These are phyloP conservation scores for Ophiostoma himal-ulmi DNA, from an alignment of 2,329 filamentous ascomycete species.

Conservation along the genomic window DNA sequence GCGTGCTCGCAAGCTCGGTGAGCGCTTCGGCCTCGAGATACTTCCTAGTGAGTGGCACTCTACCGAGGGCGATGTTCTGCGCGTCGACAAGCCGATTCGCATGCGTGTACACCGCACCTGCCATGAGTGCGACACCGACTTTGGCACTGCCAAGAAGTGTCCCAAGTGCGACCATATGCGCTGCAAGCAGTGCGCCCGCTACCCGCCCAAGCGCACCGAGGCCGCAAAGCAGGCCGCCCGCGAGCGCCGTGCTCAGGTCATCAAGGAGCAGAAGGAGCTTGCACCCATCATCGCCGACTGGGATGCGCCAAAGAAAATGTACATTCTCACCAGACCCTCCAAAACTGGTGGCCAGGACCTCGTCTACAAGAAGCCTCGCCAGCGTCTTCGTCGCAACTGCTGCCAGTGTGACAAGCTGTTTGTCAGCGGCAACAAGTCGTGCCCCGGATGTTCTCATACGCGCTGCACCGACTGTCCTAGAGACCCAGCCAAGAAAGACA, in stretches of 20 bases:
- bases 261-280: constrained; percentile 53
- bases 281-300: constrained; percentile 49
- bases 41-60: constrained; percentile 49
- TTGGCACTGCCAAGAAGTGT: constrained; percentile 68
- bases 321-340: constrained; percentile 57
- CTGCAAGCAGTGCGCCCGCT: constrained; percentile 73
- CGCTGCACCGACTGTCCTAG: constrained; percentile 77
- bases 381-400: constrained; percentile 69
- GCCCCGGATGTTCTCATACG: constrained; percentile 62
- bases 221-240: constrained; percentile 49
- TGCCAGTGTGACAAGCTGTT: constrained; percentile 67
- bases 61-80: constrained; percentile 50
- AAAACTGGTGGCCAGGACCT: constrained; percentile 64
- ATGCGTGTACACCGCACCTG: constrained; percentile 75
- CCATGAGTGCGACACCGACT: constrained; percentile 71
- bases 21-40: constrained; percentile 52
- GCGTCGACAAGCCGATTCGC: constrained; percentile 68
- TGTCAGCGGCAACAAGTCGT: constrained; percentile 52
- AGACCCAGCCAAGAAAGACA: constrained; percentile 64
- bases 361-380: constrained; percentile 63
- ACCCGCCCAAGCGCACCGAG: constrained; percentile 61
- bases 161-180: constrained; percentile 69
- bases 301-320: constrained; percentile 40
- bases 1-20: constrained; percentile 50
- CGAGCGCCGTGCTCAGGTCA: constrained; percentile 39